phyloP scores from a whole-genome alignment of 2,329 filamentous ascomycete species.

The Monilinia fructicola region DNA sequence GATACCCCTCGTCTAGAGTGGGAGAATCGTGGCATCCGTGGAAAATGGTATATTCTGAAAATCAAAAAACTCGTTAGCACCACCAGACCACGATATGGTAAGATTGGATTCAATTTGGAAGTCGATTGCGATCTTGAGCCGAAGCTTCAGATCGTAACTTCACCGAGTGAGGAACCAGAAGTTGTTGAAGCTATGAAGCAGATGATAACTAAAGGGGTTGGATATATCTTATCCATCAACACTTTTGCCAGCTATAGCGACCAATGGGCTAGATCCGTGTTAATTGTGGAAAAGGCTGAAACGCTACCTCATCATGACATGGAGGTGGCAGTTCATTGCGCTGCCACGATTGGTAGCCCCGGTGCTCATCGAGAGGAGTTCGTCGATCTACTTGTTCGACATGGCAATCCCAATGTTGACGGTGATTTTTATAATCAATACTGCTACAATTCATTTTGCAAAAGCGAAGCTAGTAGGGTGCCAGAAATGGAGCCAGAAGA shows the following conservation, averaged over 20 bases:
- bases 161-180: neutral
- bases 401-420: neutral
- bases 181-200: neutral
- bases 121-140: neutral
- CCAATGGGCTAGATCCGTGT: neutral
- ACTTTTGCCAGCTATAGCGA: neutral
- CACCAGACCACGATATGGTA: neutral
- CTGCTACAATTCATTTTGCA: neutral
- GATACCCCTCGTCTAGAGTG: neutral
- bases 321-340: neutral
- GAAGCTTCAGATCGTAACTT: neutral
- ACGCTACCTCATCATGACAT: neutral
- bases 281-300: neutral
- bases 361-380: neutral
- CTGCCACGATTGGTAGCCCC: neutral
- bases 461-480: neutral
- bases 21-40: constrained; percentile 9
- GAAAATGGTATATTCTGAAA: constrained; percentile 6
- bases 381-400: neutral
- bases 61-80: neutral
- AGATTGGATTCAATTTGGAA: constrained; percentile 12
- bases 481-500: neutral
- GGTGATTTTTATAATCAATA: neutral
- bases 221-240: neutral
- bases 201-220: neutral